Evolutionary conservation across 805 yeast genomes (phyloP).

Genomic region (Jamesozyma hellenica): DNA sequence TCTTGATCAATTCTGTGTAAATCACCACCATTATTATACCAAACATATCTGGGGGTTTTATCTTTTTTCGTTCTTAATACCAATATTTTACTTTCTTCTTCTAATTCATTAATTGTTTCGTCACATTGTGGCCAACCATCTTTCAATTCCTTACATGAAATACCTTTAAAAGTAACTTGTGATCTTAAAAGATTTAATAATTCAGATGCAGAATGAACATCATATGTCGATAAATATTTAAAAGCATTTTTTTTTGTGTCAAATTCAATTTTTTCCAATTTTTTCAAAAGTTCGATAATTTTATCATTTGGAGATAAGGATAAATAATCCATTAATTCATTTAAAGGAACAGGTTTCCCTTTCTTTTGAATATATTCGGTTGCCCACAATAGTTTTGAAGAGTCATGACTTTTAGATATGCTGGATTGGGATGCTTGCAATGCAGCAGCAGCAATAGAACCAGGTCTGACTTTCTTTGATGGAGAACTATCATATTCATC

Average conservation of each 20-base stretch:
- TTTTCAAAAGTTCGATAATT: constrained; percentile 60
- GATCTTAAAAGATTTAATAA: constrained; percentile 60
- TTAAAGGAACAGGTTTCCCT: constrained; percentile 59
- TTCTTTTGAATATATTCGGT: constrained; percentile 73
- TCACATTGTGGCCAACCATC: constrained; percentile 88
- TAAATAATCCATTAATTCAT: constrained; percentile 57
- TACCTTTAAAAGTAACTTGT: constrained; percentile 82
- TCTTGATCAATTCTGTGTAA: constrained; percentile 60
- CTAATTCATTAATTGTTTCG: constrained; percentile 68
- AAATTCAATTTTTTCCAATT: constrained; percentile 67
- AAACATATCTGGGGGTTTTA: constrained; percentile 80
- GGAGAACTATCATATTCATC: constrained; percentile 19
- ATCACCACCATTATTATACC: constrained; percentile 81
- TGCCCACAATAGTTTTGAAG: constrained; percentile 82
- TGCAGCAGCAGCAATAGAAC: constrained; percentile 26
- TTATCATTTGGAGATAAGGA: constrained; percentile 48
- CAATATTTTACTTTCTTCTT: constrained; percentile 62
- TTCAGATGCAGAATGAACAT: constrained; percentile 73
- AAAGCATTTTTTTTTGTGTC: constrained; percentile 53
- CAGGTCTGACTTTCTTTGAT: constrained; percentile 25
- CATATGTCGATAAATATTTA: constrained; percentile 82
- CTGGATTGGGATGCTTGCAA: constrained; percentile 23
- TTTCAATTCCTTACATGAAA: constrained; percentile 64
- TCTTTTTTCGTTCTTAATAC: constrained; percentile 90
- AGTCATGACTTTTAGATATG: constrained; percentile 42